A percentile compares a stretch with the other conserved stretches of the same genome.
phyloP scores from a whole-genome alignment of 2,329 filamentous ascomycete species.

The Torrubiella hemipterigena region DNA sequence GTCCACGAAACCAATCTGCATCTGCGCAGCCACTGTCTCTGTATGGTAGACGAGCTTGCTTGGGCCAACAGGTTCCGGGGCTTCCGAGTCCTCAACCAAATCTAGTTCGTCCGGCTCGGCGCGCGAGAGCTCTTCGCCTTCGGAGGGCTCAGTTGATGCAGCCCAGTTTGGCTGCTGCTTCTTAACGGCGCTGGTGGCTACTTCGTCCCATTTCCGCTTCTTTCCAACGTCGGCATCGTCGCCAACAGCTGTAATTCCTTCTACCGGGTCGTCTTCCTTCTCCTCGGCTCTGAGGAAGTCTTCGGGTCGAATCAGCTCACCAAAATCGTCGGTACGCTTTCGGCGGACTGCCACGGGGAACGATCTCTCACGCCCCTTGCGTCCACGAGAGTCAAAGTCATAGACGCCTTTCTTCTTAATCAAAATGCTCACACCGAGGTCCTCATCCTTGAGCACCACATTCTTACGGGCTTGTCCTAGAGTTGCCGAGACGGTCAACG shows the following conservation, averaged over 20 bases:
- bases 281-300: conserved; percentile 92
- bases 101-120: conserved; percentile 44
- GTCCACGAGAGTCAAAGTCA: conserved; percentile 84
- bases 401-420: conserved; percentile 82
- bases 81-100: conserved; percentile 42
- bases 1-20: conserved; percentile 79
- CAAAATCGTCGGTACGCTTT: conserved; percentile 79
- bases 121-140: conserved; percentile 20
- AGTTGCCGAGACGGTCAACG: conserved; percentile 77
- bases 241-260: conserved; percentile 23
- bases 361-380: conserved; percentile 83
- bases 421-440: conserved; percentile 83
- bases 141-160: conserved; percentile 31
- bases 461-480: conserved; percentile 80
- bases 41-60: conserved; percentile 60
- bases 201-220: conserved; percentile 88
- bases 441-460: conserved; percentile 74
- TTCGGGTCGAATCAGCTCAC: conserved; percentile 84
- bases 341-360: conserved; percentile 78
- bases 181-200: conserved; percentile 37
- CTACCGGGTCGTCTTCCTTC: conserved; percentile 61
- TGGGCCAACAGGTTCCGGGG: conserved; percentile 47
- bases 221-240: conserved; percentile 62
- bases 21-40: conserved; percentile 53
- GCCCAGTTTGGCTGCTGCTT: conserved; percentile 38